These are phyloP conservation scores for Diaporthe sp. DNA, from an alignment of 2,329 filamentous ascomycete species.

Conservation along the genomic window DNA sequence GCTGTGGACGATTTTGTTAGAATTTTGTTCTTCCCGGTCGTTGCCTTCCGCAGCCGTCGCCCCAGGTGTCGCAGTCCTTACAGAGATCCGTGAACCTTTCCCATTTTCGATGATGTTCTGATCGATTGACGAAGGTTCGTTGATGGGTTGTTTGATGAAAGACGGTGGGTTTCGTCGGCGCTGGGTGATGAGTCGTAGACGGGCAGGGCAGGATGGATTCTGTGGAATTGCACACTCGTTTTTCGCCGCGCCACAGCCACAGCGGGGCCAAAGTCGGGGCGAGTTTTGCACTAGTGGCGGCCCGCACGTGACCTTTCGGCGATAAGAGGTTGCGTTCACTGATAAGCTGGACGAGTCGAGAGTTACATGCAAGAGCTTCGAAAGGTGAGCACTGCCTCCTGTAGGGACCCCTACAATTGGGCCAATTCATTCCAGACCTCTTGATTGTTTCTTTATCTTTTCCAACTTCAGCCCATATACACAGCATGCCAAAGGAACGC, in stretches of 20 bases:
- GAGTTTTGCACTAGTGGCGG: not conserved
- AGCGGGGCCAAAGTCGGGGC: slow-evolving; percentile 33
- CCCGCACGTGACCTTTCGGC: not conserved
- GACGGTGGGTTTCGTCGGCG: slow-evolving; percentile 32
- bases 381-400: not conserved
- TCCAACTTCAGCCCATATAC: not conserved
- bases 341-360: not conserved
- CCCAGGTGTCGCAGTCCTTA: slow-evolving; percentile 56
- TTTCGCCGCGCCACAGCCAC: slow-evolving; percentile 39
- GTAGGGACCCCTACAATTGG: no score
- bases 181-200: slow-evolving; percentile 38
- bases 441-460: no score
- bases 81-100: slow-evolving; percentile 93
- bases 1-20: slow-evolving; percentile 41
- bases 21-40: slow-evolving; percentile 41
- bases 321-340: slow-evolving; percentile 18
- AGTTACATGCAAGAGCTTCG: not conserved
- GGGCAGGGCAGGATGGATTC: slow-evolving; percentile 25
- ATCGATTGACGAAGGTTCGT: slow-evolving; percentile 38
- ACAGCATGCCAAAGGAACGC: slow-evolving; percentile 71
- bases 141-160: slow-evolving; percentile 36
- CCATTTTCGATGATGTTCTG: slow-evolving; percentile 69
- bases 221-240: slow-evolving; percentile 38
- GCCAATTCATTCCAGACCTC: no score
- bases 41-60: slow-evolving; percentile 47